Percentiles rank a stretch among this genome's conserved stretches.
These are phyloP conservation scores for Cucurbita argyrosperma DNA, from an alignment of 306 rosid species.

Conservation along the genomic window DNA sequence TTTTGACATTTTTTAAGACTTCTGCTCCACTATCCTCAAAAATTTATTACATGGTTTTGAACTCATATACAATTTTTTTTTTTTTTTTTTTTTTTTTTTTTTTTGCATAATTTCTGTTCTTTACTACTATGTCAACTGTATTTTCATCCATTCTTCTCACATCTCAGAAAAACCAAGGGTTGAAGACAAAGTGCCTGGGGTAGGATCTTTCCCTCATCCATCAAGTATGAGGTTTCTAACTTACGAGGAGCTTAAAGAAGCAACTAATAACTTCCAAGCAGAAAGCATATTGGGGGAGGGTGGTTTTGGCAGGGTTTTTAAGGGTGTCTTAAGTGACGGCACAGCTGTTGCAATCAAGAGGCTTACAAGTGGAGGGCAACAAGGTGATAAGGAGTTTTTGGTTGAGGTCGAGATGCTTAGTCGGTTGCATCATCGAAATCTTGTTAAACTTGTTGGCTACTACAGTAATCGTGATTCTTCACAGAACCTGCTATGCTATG, in stretches of 20 bases:
- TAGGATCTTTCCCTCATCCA: slow-evolving; percentile 71
- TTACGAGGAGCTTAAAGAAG: slow-evolving; percentile 87
- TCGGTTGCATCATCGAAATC: slow-evolving; percentile 92
- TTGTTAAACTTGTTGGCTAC: slow-evolving; percentile 88
- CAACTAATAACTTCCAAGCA: slow-evolving; percentile 84
- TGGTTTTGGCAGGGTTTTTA: slow-evolving; percentile 84
- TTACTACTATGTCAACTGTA: not conserved
- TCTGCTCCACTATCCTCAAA: not conserved
- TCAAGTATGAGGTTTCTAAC: slow-evolving; percentile 83
- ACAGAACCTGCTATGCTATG: slow-evolving; percentile 90
- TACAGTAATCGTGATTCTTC: slow-evolving; percentile 71
- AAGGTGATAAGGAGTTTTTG: slow-evolving; percentile 83
- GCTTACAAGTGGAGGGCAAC: slow-evolving; percentile 87
- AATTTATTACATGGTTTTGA: not conserved
- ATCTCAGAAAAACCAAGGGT: slow-evolving; percentile 53
- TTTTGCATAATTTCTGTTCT: not conserved
- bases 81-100: not conserved
- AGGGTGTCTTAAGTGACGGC: slow-evolving; percentile 85
- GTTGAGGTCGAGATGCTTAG: slow-evolving; percentile 99
- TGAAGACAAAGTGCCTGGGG: slow-evolving; percentile 26
- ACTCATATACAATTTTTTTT: not conserved
- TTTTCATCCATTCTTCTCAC: slow-evolving; percentile 10
- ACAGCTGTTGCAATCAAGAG: slow-evolving; percentile 94
- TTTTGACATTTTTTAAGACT: not conserved
- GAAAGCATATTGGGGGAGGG: slow-evolving; percentile 87